These are phyloP conservation scores for Teratosphaeria destructans DNA, from an alignment of 2,329 filamentous ascomycete species.

Conservation along the genomic window DNA sequence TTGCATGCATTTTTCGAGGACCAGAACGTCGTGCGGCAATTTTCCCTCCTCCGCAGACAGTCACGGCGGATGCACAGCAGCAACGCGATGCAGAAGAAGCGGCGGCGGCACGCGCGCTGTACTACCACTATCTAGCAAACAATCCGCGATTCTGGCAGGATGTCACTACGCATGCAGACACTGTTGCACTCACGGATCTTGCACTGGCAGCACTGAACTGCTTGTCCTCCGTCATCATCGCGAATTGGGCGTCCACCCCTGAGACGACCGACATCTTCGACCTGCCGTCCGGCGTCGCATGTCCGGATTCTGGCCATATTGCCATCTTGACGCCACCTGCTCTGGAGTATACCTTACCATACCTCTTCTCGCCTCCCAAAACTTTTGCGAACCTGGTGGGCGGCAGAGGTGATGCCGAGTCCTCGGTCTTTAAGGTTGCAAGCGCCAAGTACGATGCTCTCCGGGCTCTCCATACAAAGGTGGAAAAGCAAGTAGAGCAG, in stretches of 20 bases:
- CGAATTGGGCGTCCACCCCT: constrained; percentile 39
- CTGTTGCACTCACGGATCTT: constrained; percentile 46
- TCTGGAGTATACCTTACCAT: constrained; percentile 43
- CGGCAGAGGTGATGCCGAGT: constrained; percentile 46
- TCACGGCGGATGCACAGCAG: constrained; percentile 23
- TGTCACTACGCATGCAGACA: constrained; percentile 44
- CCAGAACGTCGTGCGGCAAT: constrained; percentile 30
- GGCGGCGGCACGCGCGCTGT: constrained; percentile 44
- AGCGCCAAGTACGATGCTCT: constrained; percentile 48
- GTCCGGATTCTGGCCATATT: constrained; percentile 34
- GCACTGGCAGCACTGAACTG: constrained; percentile 46
- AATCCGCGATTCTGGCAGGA: constrained; percentile 44
- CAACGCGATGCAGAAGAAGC: constrained; percentile 29
- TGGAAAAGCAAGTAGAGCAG: constrained; percentile 29
- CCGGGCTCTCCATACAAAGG: constrained; percentile 35
- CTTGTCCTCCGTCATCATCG: constrained; percentile 42
- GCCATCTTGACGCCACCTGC: constrained; percentile 43
- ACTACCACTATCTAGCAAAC: constrained; percentile 42
- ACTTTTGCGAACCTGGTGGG: constrained; percentile 50
- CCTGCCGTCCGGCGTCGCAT: constrained; percentile 29
- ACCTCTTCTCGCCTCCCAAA: constrained; percentile 46
- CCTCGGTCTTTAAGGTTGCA: constrained; percentile 47
- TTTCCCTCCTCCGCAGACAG: constrained; percentile 21
- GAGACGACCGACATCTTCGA: constrained; percentile 16
- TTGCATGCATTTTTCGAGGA: constrained; percentile 47